Evolutionary conservation across 116 monocot genomes (phyloP), one percentile per base, ranked within the genome.

Genomic region (Iris pallida): DNA sequence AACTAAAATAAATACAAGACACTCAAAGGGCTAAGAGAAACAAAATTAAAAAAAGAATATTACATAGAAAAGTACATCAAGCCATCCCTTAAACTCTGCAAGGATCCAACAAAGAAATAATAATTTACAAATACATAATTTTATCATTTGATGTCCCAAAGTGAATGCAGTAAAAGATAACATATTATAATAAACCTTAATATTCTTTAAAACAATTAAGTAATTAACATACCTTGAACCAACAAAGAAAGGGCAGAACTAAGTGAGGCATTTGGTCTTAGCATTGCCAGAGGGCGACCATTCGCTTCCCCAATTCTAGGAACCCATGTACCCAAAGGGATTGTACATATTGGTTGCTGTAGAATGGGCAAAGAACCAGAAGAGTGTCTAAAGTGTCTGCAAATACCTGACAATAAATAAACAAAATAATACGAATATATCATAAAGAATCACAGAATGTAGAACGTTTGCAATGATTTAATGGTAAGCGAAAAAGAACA

Each of bases 371-470:
- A 71, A 64, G 78, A 79, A 66, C 82, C 76, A 19, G 83, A 76
- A 61, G 97, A 92, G 70, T 93, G 81, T 74, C 78, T 85, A 59
- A 88, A 98, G 59, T 92, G 88, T 71, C 93, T 88, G 81, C 90
- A 98, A 53, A 98, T 90, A 79, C 90, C 97, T 98, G 83, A 45
- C 30, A 85, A 63, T 8, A 63, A 20, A 45, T 30, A 63, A 55
- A 59, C n/a, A 48, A 40, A 42, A 48, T 44, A 65, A 42, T 61
- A 46, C 20, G 42, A 44, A 20, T 4, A 16, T 18, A 59, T 44
- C 4, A 47, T 63, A 30, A 30, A 58, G 6, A 41, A 61, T 2
- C 1, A 18, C 60, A 45, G 4, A 63, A 64, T 9, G 7, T 54
- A 51, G 45, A 60, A 42, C 53, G 57, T 14, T 7, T 8, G 40